Evolutionary conservation across 75 land plant species (phyloP), one percentile per base, ranked within the genome.

Genomic region (Pinus albicaulis): DNA sequence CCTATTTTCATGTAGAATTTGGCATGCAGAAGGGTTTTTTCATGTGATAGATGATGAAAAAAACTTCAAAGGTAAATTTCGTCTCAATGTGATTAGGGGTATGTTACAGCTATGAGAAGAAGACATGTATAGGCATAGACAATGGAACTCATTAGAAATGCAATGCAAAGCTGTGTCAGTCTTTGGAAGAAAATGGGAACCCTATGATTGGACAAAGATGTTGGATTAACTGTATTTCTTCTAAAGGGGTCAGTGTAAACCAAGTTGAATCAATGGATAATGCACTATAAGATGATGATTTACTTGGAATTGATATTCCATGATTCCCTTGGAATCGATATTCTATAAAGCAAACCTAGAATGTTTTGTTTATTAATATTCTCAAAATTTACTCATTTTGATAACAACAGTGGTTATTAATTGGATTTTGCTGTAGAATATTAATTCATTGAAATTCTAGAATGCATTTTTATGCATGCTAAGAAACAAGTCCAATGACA

Each of bases 1-100:
- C 99, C 0, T 97, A 97, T 76, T 97, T 97, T 79, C 87, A 97
- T 76, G 98, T 97, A 28, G 99, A 97, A 73, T 97, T 97, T 81
- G 99, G 99, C 12, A 75, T 97, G 31, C 72, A 92, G 26, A 84
- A 76, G 38, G 99, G 99, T 1, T 97, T 84, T 78, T 88, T 19
- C 99, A 97, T 82, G 95, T 95, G 36, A 97, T 97, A 57, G 99
- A 97, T 52, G 90, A 95, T 73, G 99, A 97, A 59, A 80, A 60
- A 17, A 74, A 89, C 19, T 97, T 97, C 78, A 85, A 85, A 23
- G 78, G 78, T 71, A 74, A 84, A 74, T 80, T 95, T 74, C 98
- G 99, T 25, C 83, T 88, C n/a, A 84, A 91, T 78, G 95, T 97
- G 20, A 74, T 97, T 68, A 87, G 91, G 73, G 99, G 99, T 20